Evolutionary conservation across 208 protist species (phyloP), one percentile per base, ranked within the genome.

Genomic region (Crithidia mellificae): DNA sequence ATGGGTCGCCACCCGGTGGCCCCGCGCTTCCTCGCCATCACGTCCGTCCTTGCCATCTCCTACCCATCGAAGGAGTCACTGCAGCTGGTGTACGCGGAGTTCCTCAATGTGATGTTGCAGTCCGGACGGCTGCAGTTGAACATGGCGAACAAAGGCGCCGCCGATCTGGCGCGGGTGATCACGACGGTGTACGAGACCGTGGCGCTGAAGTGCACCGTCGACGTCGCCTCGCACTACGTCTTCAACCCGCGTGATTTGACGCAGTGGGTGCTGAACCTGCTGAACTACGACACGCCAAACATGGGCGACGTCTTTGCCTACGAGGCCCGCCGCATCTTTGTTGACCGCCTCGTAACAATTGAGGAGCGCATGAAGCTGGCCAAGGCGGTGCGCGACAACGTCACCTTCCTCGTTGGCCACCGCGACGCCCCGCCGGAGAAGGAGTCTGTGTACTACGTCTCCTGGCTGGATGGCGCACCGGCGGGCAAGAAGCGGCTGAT

Each of bases 221-320:
- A 99, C 76, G 83, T 96, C 20, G 87, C 95, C 25, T 93, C 95
- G 20, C 98, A 99, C 75, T 99, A 99, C 86, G 78, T 98, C 63
- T 99, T 99, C 75, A 99, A 97, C 47, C 98, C 98, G 24, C 96
- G 97, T 61, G 97, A 99, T 65, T 72, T 99, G 19, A 99, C 97
- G 22, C 83, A 81, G 65, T 99, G 97, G 96, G 85, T 90, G 17
- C 63, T 97, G 39, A 93, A 94, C 54, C 68, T 99, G 63, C 76
- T 98, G 22, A 84, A 96, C 62, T 99, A 98, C 85, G 80, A 91
- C 66, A 66, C 92, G 12, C 66, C 92, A 0, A 85, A 95, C 46
- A 74, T 98, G 11, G 68, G 91, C 34, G 93, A 98, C 53, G 94
- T 89, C 32, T 88, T 97, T 59, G 87, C 80, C 3, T 97, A 98